Evolutionary conservation across 148 eudicot genomes (phyloP).

Genomic region (Nyssa sinensis): DNA sequence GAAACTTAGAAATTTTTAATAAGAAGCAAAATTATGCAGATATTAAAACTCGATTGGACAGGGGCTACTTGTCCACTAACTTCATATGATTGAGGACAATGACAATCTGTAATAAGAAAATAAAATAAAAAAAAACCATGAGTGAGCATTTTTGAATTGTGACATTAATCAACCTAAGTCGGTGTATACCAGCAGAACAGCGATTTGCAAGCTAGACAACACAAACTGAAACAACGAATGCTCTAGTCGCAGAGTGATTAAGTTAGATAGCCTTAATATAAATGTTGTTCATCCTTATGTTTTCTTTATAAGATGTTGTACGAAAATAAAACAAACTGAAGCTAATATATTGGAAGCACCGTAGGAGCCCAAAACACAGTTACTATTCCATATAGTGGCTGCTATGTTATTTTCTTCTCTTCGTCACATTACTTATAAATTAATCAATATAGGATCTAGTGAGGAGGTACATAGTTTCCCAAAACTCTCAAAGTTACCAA

Average conservation of each 20-base stretch:
- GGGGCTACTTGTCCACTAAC: not conserved
- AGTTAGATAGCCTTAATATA: not conserved
- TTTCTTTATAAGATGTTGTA: not conserved
- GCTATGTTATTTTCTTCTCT: too few species aligned
- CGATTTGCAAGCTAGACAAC: not conserved
- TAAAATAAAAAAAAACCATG: not conserved
- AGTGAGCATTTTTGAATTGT: not conserved
- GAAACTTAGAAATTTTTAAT: not conserved
- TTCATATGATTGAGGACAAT: not conserved
- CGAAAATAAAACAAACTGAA: too few species aligned
- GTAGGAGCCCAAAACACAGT: not conserved
- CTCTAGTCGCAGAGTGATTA: not conserved
- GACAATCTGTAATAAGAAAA: not conserved
- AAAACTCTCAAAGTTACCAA: not conserved
- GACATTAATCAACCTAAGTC: not conserved
- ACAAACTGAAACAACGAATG: not conserved
- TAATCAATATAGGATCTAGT: not conserved
- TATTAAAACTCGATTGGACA: not conserved
- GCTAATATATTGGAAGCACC: not conserved
- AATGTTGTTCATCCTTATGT: too few species aligned
- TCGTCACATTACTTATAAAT: too few species aligned
- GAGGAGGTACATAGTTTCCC: not conserved
- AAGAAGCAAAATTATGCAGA: not conserved
- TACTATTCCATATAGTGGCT: too few species aligned
- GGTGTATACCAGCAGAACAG: not conserved